Base-by-base conservation (phyloP, 2,329 filamentous ascomycete genomes). In the Calycina marina region DNA sequence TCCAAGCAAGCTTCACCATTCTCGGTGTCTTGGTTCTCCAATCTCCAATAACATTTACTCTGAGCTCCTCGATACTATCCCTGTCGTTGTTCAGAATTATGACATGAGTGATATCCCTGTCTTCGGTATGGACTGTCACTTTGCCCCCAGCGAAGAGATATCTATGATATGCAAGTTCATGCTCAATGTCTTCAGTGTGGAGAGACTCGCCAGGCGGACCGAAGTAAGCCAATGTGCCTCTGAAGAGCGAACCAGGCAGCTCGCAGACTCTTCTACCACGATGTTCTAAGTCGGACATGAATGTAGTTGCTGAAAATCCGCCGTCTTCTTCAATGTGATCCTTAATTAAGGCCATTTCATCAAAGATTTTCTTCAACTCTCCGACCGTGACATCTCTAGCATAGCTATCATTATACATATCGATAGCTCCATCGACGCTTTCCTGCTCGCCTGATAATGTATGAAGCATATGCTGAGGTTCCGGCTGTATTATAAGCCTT, bases 371-470 rank as follows among this genome's bases (percentile, higher is more conserved):
- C 24, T 54, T 60, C 29, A 93, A 62, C 46, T 88, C 80, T 2
- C 72, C 65, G 0, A 68, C 45, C 1, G 61, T 64, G 6, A 78
- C 59, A 45, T 93, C 74, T 4, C 86, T 65, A 1, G 74, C 68
- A 54, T 82, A 96, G 48, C 84, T 86, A 52, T 98, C 90, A 0
- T 79, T 80, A 45, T 72, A 90, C 32, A 65, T 59, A 51, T 98
- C 90, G 2, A 78, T 65, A 41, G 78, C 81, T 3, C 59, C 57
- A 22, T 67, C 62, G 6, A 77, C 69, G 5, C 62, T 59, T 5
- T 60, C 59, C 25, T 58, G 55, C 34, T 74, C 62, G 2, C 61
- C 63, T 4, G 73, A 67, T 0, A 66, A 69, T 0, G 72, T 72
- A 46, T 77, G 72, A 39, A 90, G 77, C 45, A 96, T 61, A 46